These are phyloP conservation scores for Rhizophagus clarus DNA, from an alignment of 192 early-diverging fungal species.

Conservation along the genomic window DNA sequence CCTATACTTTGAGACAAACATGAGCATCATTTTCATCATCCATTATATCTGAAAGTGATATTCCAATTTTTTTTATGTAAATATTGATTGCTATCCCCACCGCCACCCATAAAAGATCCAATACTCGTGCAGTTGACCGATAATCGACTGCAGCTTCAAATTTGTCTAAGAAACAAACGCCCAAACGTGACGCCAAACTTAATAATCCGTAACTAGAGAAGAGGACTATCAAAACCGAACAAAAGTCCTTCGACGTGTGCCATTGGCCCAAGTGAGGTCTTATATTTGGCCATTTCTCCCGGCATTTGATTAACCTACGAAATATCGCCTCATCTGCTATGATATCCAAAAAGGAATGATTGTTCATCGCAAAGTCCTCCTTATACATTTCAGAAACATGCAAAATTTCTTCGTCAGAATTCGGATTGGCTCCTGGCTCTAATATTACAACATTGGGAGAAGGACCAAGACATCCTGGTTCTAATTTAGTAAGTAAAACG, in stretches of 20 bases:
- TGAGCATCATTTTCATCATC: too few relatives aligned
- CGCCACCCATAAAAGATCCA: slow-evolving; percentile 9
- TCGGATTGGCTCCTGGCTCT: too few relatives aligned
- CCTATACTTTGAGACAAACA: too few relatives aligned
- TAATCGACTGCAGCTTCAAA: slow-evolving; percentile 15
- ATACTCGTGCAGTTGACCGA: not conserved
- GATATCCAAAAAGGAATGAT: not conserved
- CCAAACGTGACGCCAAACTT: not conserved
- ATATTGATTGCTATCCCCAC: slow-evolving; percentile 4
- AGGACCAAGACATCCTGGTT: too few relatives aligned
- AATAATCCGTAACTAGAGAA: not conserved
- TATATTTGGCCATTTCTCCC: not conserved
- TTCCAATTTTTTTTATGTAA: not conserved
- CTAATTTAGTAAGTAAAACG: not conserved
- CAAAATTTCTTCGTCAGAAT: too few relatives aligned
- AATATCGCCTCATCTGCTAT: not conserved
- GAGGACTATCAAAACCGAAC: not conserved
- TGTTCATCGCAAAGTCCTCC: too few relatives aligned
- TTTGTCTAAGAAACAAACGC: slow-evolving; percentile 6
- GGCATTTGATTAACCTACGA: not conserved
- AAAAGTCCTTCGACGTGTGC: not conserved
- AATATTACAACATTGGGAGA: too few relatives aligned
- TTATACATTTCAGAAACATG: too few relatives aligned
- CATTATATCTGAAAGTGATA: too few relatives aligned
- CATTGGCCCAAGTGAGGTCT: not conserved